These are phyloP conservation scores for Fusarium sp. DNA, from an alignment of 2,329 filamentous ascomycete genomes.

Conservation along the genomic window DNA sequence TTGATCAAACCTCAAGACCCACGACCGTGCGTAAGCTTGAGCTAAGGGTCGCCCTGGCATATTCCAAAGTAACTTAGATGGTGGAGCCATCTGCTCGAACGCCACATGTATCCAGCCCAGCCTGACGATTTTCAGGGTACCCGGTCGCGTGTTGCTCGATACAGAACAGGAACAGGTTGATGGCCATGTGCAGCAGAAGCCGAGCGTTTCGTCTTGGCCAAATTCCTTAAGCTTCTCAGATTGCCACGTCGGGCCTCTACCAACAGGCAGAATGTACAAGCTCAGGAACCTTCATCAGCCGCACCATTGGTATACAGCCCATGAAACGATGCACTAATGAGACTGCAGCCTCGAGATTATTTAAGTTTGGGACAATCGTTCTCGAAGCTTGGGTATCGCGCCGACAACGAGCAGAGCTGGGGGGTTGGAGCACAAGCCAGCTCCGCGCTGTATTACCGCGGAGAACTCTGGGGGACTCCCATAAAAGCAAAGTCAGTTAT, in stretches of 20 bases:
- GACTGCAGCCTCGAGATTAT: slow-evolving; percentile 36
- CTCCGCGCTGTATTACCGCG: slow-evolving; percentile 10
- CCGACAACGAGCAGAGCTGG: slow-evolving; percentile 11
- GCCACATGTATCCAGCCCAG: slow-evolving; percentile 44
- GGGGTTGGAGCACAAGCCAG: slow-evolving; percentile 23
- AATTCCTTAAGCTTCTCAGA: background rate
- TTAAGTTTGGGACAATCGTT: slow-evolving; percentile 14
- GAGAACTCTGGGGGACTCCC: slow-evolving; percentile 29
- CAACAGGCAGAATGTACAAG: slow-evolving; percentile 12
- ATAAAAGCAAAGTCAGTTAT: slow-evolving; percentile 5
- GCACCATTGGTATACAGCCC: slow-evolving; percentile 30
- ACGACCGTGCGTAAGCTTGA: slow-evolving; percentile 39
- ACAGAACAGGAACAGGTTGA: slow-evolving; percentile 7
- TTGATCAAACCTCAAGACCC: slow-evolving; percentile 32
- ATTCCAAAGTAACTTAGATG: slow-evolving; percentile 35
- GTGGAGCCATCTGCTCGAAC: slow-evolving; percentile 44
- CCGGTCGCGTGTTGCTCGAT: slow-evolving; percentile 16
- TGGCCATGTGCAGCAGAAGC: slow-evolving; percentile 2
- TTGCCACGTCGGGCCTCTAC: slow-evolving; percentile 3
- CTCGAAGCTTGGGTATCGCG: slow-evolving; percentile 11
- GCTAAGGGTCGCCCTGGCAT: slow-evolving; percentile 41
- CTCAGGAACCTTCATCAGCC: slow-evolving; percentile 17
- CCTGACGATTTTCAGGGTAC: slow-evolving; percentile 38
- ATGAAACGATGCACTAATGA: slow-evolving; percentile 11
- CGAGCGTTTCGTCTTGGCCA: background rate